These are phyloP conservation scores for Aspergillus biplanus DNA, from an alignment of 495 filamentous ascomycete species.

Conservation along the genomic window DNA sequence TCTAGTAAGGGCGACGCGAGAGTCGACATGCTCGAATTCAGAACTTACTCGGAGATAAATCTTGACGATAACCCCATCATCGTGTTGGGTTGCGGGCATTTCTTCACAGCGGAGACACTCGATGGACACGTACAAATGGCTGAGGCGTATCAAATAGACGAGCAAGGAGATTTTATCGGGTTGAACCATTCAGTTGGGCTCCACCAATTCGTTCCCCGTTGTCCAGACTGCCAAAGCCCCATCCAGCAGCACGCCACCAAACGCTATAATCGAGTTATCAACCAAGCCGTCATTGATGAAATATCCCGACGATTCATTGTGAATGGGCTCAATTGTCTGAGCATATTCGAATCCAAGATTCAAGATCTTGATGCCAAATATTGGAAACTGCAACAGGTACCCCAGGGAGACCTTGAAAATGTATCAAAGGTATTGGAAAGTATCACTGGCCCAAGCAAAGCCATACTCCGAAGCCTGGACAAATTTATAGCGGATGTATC, in stretches of 20 bases:
- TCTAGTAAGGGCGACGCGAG: constrained; percentile 41
- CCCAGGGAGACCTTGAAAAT: not conserved
- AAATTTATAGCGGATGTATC: not conserved
- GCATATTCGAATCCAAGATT: not conserved
- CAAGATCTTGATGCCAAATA: not conserved
- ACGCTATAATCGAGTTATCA: constrained; percentile 70
- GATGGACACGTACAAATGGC: constrained; percentile 66
- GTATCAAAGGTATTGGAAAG: not conserved
- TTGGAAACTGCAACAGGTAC: not conserved
- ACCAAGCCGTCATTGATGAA: constrained; percentile 65
- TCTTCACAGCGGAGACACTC: constrained; percentile 62
- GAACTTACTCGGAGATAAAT: constrained; percentile 58
- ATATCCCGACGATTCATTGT: constrained; percentile 65
- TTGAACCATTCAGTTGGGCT: constrained; percentile 55
- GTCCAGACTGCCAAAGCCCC: constrained; percentile 9
- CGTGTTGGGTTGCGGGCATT: constrained; percentile 51
- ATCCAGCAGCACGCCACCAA: constrained; percentile 53
- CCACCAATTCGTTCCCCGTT: constrained; percentile 17
- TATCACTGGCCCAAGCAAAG: not conserved
- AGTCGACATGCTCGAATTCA: constrained; percentile 55
- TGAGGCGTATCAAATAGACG: constrained; percentile 5
- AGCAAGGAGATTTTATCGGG: constrained; percentile 39
- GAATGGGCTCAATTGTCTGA: not conserved
- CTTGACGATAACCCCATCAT: constrained; percentile 62
- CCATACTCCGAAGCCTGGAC: not conserved